Base-by-base conservation (phyloP, 108 stramenopile genomes). In the Nannochloropsis salina region DNA sequence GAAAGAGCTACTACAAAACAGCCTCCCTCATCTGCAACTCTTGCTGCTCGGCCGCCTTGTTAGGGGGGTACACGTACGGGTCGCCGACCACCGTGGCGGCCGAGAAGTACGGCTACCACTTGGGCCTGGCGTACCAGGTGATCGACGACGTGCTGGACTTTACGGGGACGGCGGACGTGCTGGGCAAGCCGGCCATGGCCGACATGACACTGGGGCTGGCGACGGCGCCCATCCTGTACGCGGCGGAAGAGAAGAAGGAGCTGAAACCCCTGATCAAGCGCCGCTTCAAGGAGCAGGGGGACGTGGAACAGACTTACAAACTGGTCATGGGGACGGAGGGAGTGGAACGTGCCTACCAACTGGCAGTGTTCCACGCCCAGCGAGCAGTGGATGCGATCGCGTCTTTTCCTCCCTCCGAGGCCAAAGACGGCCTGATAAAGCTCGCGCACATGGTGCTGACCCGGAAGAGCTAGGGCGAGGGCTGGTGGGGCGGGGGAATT, bases 1-100 rank as follows among this genome's bases (percentile, higher is more conserved):
- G 93, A 81, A 98, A 98, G 88, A 94, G 94, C 43, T 98, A 98
- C 93, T 96, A 97, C 95, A 98, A 98, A 92, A 98, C 97, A 9
- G 96, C 97, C 31, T 95, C 95, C 44, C 93, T 98, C 79, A 96
- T 98, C 83, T 95, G 94, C 84, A 95, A 95, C 87, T 94, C 95
- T 1, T 96, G 95, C 86, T 92, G 95, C 42, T 95, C 95, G 10
- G 93, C 93, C 31, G 96, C 97, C 9, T 89, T 98, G 18, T 91
- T 98, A 9, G 95, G 95, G 9, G 97, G 97, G 1, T 94, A 96
- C 87, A 93, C 91, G 1, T 95, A 95, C 81, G 94, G 92, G 4
- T 93, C 93, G 42, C 93, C 93, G 93, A 94, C 79, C 93, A 81
- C 96, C 1, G 94, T 93, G 9, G 96, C 96, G 1, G 96, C 96